Evolutionary conservation across 1,284 basidiomycete genomes (phyloP), one percentile per base, ranked within the genome.

Genomic region (Trichosporon ovoides): DNA sequence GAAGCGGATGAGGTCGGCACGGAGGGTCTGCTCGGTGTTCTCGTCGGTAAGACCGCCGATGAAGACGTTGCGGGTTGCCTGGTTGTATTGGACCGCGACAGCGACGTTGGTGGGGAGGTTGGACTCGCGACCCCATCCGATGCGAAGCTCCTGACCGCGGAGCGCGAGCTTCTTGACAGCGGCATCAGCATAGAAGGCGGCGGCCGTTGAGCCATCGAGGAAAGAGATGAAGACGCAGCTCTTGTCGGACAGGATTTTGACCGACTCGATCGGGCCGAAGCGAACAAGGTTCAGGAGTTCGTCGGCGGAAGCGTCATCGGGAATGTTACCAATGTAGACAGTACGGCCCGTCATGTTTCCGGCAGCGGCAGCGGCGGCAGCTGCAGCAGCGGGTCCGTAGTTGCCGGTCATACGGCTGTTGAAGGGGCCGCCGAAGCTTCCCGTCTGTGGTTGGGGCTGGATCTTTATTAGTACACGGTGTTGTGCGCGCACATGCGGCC

Each of bases 151-250:
- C 76, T 93, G 89, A 4, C 88, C 89, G 71, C 94, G 92, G 6
- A 97, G 81, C 9, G 88, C 80, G 58, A 96, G 80, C 76, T 94
- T 95, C 80, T 95, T 92, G 76, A 96, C 87, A 34, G 88, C 86
- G 0, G 93, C 92, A 69, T 96, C 93, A 49, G 92, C 91, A 70
- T 94, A 89, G 83, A 97, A 97, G 0, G 91, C 91, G 0, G 90
- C 89, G 9, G 93, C 91, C 1, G 89, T 95, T 19, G 85, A 82
- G 24, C 87, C 87, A 62, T 97, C 92, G 52, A 97, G 83, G 85
- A 96, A 97, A 13, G 93, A 97, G 64, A 98, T 85, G 82, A 98
- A 98, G 56, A 96, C 94, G 74, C 95, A 98, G 13, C 88, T 91
- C 78, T 97, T 98, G 77, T 98, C 95, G 38, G 93, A 91, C n/a